Conservation (phyloP, 2,329 filamentous ascomycete species). For the Dichotomopilus funicola region DNA sequence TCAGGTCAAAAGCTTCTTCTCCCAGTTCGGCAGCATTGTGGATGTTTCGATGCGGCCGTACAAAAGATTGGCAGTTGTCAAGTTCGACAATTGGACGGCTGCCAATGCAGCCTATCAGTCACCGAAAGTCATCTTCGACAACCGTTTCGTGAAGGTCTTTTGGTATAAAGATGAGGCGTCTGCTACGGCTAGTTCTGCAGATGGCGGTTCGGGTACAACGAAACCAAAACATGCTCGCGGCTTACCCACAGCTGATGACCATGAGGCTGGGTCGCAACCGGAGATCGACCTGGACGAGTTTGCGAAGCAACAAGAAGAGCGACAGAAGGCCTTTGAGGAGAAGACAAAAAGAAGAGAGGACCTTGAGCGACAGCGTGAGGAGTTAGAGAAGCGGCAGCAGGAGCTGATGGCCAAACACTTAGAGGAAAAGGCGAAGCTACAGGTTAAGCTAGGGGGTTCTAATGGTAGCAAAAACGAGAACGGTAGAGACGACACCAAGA, state of each 20-base stretch:
- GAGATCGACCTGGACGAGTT: constrained; percentile 67
- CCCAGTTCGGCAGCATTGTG: constrained; percentile 60
- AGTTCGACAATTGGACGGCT: constrained; percentile 57
- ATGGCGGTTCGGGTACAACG: constrained; percentile 24
- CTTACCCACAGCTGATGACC: background rate
- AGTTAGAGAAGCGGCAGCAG: constrained; percentile 58
- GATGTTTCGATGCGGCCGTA: constrained; percentile 60
- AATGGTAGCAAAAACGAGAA: constrained; percentile 15
- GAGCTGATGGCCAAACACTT: constrained; percentile 57
- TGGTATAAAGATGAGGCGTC: constrained; percentile 59
- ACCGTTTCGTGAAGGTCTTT: constrained; percentile 78
- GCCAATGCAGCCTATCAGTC: constrained; percentile 68
- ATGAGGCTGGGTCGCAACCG: constrained; percentile 32
- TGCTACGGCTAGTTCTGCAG: constrained; percentile 21
- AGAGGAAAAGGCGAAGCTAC: constrained; percentile 56
- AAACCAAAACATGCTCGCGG: constrained; percentile 23
- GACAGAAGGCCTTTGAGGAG: constrained; percentile 62
- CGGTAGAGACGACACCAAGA: constrained; percentile 25
- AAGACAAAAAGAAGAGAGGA: constrained; percentile 57
- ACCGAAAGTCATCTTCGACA: constrained; percentile 77
- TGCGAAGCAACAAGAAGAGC: constrained; percentile 60
- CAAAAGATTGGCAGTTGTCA: constrained; percentile 62
- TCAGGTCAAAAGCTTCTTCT: constrained; percentile 61
- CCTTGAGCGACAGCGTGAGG: constrained; percentile 54
- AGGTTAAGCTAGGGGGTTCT: constrained; percentile 49